A percentile compares a stretch with the other conserved stretches of the same genome.
These are phyloP conservation scores for Leptographium flavum DNA, from an alignment of 2,329 filamentous ascomycete species.

Conservation along the genomic window DNA sequence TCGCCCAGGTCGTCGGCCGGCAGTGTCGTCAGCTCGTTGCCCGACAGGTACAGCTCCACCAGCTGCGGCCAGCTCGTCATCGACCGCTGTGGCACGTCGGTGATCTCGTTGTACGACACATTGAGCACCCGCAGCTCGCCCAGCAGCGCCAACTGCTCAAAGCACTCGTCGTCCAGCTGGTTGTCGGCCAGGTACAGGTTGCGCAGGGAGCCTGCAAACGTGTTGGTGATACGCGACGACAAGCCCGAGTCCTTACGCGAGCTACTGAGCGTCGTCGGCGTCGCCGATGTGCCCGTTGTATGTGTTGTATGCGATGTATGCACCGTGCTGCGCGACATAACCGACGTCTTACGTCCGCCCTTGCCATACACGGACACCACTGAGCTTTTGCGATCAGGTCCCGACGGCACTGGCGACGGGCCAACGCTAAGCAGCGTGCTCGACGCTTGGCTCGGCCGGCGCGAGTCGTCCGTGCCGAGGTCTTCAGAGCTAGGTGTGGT, in stretches of 20 bases:
- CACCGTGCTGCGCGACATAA: conserved; percentile 51
- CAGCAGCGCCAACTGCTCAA: conserved; percentile 75
- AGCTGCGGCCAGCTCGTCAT: conserved; percentile 84
- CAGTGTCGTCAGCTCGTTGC: conserved; percentile 82
- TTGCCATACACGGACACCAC: conserved; percentile 69
- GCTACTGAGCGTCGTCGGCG: conserved; percentile 25
- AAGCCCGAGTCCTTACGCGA: conserved; percentile 79
- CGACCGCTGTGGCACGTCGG: conserved; percentile 78
- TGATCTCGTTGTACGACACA: conserved; percentile 86
- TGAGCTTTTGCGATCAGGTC: conserved; percentile 61
- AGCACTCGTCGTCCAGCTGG: conserved; percentile 83
- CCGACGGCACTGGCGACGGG: conserved; percentile 50
- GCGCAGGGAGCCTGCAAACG: conserved; percentile 74
- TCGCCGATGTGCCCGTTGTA: conserved; percentile 36
- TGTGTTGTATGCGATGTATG: too few relatives aligned
- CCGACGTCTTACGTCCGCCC: conserved; percentile 71
- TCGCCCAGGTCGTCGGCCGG: conserved; percentile 92
- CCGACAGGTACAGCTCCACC: conserved; percentile 84
- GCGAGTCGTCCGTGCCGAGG: conserved; percentile 38
- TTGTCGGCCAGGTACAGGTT: conserved; percentile 89
- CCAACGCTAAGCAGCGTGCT: conserved; percentile 62
- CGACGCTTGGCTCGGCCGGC: conserved; percentile 76
- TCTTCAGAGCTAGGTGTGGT: conserved; percentile 66
- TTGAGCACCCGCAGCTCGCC: conserved; percentile 80
- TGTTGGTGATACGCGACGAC: conserved; percentile 65